Evolutionary conservation across 1,139 yeast genomes (phyloP), one percentile per base, ranked within the genome.

Genomic region (Debaryomycetaceae sp.): DNA sequence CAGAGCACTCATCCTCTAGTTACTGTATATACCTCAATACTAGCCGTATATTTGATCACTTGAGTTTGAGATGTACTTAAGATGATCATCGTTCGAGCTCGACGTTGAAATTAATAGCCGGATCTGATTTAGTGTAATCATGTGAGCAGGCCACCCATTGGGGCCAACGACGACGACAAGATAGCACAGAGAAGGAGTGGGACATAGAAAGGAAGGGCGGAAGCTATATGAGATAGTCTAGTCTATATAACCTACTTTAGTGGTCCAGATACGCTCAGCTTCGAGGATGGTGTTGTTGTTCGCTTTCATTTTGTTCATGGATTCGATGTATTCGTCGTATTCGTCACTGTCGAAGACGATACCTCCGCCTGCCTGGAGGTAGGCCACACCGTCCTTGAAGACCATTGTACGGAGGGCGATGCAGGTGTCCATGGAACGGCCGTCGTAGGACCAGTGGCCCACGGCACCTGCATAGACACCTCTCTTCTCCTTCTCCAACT

Each of bases 401-500:
- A 93, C 93, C 98, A 93, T 93, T 1, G 99, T 93, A 68, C 99
- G 80, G 55, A 93, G 74, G 0, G 99, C 99, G 61, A 93, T 93
- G 68, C 99, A 93, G 0, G 98, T 93, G 61, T 93, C 95, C 98
- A 93, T 93, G 24, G 90, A 79, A 56, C 80, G 82, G 14, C 95
- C 89, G 58, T 89, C 96, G 62, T 90, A 93, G 1, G 96, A 91
- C 97, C 97, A 93, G 63, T 87, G 87, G 8, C 99, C 99, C n/a
- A 93, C 97, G 1, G 99, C 99, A 51, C 99, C 99, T 1, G 99
- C 99, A 61, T 93, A 93, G 11, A 91, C 91, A 38, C 99, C 99
- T 59, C 99, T 78, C 60, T 90, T 88, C 61, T 93, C 98, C 52
- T 81, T 76, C 62, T 93, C 99, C 43, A 93, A 72, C 60, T 88